Conservation (phyloP, 768 basidiomycete genomes). For the Hirschioporus abietinus region DNA sequence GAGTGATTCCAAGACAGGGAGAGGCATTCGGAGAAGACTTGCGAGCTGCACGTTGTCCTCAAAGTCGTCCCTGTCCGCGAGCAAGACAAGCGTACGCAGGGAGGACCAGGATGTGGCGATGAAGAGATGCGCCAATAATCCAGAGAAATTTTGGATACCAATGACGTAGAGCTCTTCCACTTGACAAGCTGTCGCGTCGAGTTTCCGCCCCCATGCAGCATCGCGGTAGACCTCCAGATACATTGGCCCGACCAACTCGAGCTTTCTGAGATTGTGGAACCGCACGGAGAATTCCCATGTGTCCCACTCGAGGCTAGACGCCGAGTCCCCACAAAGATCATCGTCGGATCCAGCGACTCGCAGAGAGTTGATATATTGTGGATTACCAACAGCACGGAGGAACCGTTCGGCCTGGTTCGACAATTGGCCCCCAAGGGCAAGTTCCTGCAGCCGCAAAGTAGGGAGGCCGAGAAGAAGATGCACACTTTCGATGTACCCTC, state of each 20-base stretch:
- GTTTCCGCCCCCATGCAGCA: neutral
- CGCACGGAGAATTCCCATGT: conserved; percentile 34
- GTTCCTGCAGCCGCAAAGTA: conserved; percentile 23
- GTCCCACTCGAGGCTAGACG: conserved; percentile 49
- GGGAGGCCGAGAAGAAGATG: conserved; percentile 38
- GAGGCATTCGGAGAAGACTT: neutral
- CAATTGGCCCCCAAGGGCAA: conserved; percentile 39
- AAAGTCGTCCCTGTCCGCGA: neutral
- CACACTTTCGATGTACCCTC: conserved; percentile 27
- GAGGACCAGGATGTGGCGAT: neutral
- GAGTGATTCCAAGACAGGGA: neutral
- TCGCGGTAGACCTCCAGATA: neutral
- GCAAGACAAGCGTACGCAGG: neutral
- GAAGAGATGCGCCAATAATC: neutral
- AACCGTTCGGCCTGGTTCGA: conserved; percentile 44
- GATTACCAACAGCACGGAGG: conserved; percentile 34
- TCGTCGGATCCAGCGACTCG: conserved; percentile 41
- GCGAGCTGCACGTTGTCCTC: neutral
- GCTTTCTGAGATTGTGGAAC: conserved; percentile 37
- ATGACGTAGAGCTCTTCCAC: neutral
- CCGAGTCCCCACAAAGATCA: conserved; percentile 18
- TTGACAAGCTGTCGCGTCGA: neutral
- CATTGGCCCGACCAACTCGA: conserved; percentile 16
- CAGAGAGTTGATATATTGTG: conserved; percentile 36
- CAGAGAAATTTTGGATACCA: neutral